Conservation (phyloP, 2,329 filamentous ascomycete species). For the Didymosphaeria variabile region DNA sequence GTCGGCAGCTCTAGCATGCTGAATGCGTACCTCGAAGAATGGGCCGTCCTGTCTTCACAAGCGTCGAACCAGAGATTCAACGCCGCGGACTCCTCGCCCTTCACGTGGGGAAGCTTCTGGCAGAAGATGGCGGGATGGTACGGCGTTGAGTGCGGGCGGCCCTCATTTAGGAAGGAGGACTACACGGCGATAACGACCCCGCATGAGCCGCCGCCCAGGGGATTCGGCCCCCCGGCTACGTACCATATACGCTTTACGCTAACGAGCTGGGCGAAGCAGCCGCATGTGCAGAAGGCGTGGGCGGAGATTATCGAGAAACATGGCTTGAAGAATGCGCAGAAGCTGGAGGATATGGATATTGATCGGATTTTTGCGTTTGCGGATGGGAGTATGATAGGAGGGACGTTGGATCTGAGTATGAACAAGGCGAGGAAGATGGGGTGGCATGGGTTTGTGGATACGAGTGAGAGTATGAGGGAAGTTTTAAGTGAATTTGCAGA, state of each 20-base stretch:
- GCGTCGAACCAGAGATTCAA: conserved; percentile 61
- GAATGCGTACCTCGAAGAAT: conserved; percentile 62
- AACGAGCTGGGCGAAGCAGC: conserved; percentile 56
- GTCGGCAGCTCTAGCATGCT: conserved; percentile 57
- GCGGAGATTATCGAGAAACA: conserved; percentile 54
- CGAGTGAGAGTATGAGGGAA: conserved; percentile 54
- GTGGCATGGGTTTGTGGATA: conserved; percentile 59
- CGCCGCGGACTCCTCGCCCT: conserved; percentile 54
- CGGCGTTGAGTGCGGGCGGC: conserved; percentile 49
- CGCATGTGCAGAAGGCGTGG: conserved; percentile 57
- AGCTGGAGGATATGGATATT: conserved; percentile 52
- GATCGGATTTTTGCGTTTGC: conserved; percentile 59
- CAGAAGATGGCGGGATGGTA: conserved; percentile 58
- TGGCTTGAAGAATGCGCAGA: conserved; percentile 48
- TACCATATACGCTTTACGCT: conserved; percentile 54
- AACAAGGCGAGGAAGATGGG: conserved; percentile 58
- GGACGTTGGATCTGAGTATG: conserved; percentile 47
- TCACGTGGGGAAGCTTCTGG: conserved; percentile 61
- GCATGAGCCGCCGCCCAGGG: conserved; percentile 43
- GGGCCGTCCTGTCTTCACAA: conserved; percentile 56
- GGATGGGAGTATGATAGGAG: conserved; percentile 51
- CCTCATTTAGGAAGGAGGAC: conserved; percentile 21
- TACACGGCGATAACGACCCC: conserved; percentile 30
- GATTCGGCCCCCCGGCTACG: conserved; percentile 55
- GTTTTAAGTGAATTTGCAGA: conserved; percentile 54